Percentiles rank a stretch among this genome's conserved stretches.
Evolutionary conservation across 306 rosid genomes (phyloP).

Genomic region (Rosa lucieae): DNA sequence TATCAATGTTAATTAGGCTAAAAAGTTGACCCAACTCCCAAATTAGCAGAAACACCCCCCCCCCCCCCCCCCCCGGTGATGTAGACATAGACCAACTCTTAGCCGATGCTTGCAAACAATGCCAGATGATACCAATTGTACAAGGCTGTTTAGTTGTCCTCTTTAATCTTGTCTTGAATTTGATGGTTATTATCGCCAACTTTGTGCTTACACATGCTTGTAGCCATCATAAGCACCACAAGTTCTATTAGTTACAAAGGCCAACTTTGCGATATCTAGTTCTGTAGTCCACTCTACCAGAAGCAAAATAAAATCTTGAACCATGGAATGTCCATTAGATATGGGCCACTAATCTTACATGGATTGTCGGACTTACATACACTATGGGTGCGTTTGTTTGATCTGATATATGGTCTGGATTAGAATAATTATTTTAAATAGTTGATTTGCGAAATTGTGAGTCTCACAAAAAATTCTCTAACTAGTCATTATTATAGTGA

Average conservation of each 20-base stretch:
- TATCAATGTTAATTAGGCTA: conserved; percentile 6
- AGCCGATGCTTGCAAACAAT: conserved; percentile 20
- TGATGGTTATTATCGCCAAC: conserved; percentile 13
- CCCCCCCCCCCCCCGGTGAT: conserved; percentile 7
- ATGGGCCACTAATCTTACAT: conserved; percentile 3
- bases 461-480: too few relatives aligned
- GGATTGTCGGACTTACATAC: conserved; percentile 2
- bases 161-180: conserved; percentile 2
- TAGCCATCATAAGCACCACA: neutral
- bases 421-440: too few relatives aligned
- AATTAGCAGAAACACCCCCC: neutral
- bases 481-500: too few relatives aligned
- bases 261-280: neutral
- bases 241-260: neutral
- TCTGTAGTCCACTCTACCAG: conserved; percentile 5
- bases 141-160: conserved; percentile 12
- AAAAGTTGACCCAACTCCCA: conserved; percentile 19
- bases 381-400: neutral
- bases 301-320: neutral
- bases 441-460: too few relatives aligned
- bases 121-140: conserved; percentile 15
- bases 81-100: conserved; percentile 23
- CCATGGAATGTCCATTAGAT: conserved; percentile 6
- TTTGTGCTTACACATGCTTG: conserved; percentile 21
- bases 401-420: too few relatives aligned